phyloP scores from a whole-genome alignment of 164 flowering plant genomes.

The Saururus chinensis region DNA sequence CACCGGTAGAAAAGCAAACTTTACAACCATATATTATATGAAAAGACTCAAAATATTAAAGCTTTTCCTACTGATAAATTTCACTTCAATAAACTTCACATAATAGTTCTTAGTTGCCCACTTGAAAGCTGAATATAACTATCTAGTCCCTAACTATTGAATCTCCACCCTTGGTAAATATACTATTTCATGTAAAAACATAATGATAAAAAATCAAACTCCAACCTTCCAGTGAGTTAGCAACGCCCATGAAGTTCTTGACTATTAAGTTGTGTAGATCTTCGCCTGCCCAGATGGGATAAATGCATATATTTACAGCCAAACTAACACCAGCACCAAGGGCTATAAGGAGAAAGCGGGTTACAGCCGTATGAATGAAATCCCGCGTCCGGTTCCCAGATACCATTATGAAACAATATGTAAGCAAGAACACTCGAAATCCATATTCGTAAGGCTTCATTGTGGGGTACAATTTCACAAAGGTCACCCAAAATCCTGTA shows the following conservation, averaged over 20 bases:
- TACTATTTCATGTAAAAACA: no score
- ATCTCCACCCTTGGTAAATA: neutral
- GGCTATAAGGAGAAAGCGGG: constrained; percentile 61
- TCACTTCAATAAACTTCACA: no score
- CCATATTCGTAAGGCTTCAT: constrained; percentile 88
- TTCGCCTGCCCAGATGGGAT: constrained; percentile 92
- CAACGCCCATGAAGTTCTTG: constrained; percentile 67
- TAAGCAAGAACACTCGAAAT: constrained; percentile 76
- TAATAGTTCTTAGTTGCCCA: no score
- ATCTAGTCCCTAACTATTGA: neutral
- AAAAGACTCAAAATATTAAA: no score
- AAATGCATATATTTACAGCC: constrained; percentile 56
- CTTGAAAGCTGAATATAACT: no score
- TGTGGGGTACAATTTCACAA: constrained; percentile 54
- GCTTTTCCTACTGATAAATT: no score
- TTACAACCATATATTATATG: no score
- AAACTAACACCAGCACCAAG: constrained; percentile 61
- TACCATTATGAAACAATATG: constrained; percentile 66
- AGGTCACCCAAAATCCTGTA: constrained; percentile 50
- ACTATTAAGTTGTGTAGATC: constrained; percentile 78
- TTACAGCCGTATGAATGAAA: constrained; percentile 52
- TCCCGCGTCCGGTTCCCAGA: constrained; percentile 50
- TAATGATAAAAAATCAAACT: neutral
- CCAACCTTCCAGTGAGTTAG: constrained; percentile 24
- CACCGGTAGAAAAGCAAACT: no score